Percentiles rank a stretch among this genome's conserved stretches.
Evolutionary conservation across 2,329 filamentous ascomycete genomes (phyloP).

Genomic region (Penicillium rolfsii): DNA sequence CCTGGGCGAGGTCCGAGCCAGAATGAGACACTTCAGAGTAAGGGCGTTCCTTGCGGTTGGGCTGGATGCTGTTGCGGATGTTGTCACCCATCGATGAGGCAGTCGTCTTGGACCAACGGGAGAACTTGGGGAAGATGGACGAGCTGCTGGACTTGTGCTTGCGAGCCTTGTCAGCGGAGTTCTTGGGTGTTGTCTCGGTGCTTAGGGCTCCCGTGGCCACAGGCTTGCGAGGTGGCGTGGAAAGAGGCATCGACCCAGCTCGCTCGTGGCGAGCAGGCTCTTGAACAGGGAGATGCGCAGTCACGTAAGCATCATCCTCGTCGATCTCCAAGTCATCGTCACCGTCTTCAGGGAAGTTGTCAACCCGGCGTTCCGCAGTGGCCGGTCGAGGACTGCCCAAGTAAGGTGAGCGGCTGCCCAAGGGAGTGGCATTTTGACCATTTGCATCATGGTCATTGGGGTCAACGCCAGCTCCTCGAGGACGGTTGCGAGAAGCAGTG

Average conservation of each 20-base stretch:
- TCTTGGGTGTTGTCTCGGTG: slow-evolving; percentile 75
- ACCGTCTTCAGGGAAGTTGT: slow-evolving; percentile 82
- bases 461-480: slow-evolving; percentile 60
- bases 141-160: slow-evolving; percentile 89
- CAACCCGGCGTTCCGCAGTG: slow-evolving; percentile 76
- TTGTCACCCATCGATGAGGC: slow-evolving; percentile 81
- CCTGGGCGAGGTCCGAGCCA: slow-evolving; percentile 71
- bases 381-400: slow-evolving; percentile 60
- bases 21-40: slow-evolving; percentile 71
- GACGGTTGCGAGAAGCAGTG: slow-evolving; percentile 30
- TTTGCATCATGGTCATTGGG: slow-evolving; percentile 82
- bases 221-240: slow-evolving; percentile 50
- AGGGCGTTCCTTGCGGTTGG: slow-evolving; percentile 62
- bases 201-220: slow-evolving; percentile 58
- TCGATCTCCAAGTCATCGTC: slow-evolving; percentile 68
- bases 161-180: slow-evolving; percentile 56
- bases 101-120: slow-evolving; percentile 96
- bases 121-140: slow-evolving; percentile 87
- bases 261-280: slow-evolving; percentile 50
- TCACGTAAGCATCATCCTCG: slow-evolving; percentile 53
- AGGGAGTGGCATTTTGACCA: slow-evolving; percentile 74
- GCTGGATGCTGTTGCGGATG: slow-evolving; percentile 66
- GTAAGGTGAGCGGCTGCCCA: slow-evolving; percentile 73
- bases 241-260: slow-evolving; percentile 48
- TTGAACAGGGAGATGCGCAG: slow-evolving; percentile 62